These are phyloP conservation scores for Penicillium nordicum DNA, from an alignment of 2,329 filamentous ascomycete species.

Conservation along the genomic window DNA sequence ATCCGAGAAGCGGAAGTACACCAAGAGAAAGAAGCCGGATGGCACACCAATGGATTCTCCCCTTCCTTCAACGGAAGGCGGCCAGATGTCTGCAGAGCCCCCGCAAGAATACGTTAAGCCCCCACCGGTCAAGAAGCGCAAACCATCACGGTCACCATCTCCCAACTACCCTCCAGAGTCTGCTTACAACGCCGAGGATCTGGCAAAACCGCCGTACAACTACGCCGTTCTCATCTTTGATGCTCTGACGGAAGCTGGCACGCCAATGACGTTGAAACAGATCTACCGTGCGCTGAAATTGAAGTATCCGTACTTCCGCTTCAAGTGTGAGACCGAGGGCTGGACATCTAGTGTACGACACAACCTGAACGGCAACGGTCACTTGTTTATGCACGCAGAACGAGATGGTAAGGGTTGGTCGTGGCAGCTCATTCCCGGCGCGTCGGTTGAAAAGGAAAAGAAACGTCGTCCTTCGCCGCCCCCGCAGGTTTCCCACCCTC, in stretches of 20 bases:
- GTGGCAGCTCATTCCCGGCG: conserved; percentile 59
- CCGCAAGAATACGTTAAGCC: conserved; percentile 42
- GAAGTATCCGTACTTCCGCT: conserved; percentile 60
- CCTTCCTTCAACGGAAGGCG: conserved; percentile 43
- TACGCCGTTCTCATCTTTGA: conserved; percentile 64
- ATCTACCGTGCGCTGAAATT: conserved; percentile 63
- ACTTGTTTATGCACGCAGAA: conserved; percentile 58
- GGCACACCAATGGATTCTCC: conserved; percentile 41
- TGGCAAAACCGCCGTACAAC: conserved; percentile 60
- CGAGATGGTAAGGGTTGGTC: conserved; percentile 62
- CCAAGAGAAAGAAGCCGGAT: conserved; percentile 46
- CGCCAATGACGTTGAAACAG: conserved; percentile 61
- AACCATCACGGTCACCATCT: conserved; percentile 57
- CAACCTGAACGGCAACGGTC: conserved; percentile 58
- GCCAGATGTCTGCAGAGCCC: conserved; percentile 36
- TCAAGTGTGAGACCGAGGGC: conserved; percentile 61
- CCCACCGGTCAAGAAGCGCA: conserved; percentile 48
- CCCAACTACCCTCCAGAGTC: conserved; percentile 58
- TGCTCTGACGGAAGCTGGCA: conserved; percentile 55
- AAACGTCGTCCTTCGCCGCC: conserved; percentile 49
- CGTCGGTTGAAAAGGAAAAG: conserved; percentile 59
- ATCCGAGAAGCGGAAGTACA: conserved; percentile 48
- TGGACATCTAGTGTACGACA: conserved; percentile 67
- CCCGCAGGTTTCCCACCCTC: conserved; percentile 33
- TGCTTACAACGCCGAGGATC: conserved; percentile 60